Evolutionary conservation across 805 yeast genomes (phyloP), one percentile per base, ranked within the genome.

Genomic region (Sporopachydermia quercuum): DNA sequence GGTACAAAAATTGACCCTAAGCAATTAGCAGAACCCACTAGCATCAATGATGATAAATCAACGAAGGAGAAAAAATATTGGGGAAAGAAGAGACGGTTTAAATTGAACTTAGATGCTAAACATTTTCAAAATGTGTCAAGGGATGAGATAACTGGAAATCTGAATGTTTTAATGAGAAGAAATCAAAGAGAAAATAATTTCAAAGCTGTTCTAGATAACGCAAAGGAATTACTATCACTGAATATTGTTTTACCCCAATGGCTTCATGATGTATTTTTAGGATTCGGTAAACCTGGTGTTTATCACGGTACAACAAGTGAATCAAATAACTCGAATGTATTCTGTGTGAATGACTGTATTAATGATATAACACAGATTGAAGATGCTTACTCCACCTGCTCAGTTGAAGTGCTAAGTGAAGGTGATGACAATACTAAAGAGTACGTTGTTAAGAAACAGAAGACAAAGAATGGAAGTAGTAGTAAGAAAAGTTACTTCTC

Each of bases 261-360:
- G 69, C 38, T 64, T 0, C 33, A 43, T 5, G 59, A 58, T 18
- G 37, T 44, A 14, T 43, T 62, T 17, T 36, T 63, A 23, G 65
- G 62, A 2, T 56, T 49, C 46, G 63, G 63, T 2, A 47, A 45
- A 35, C 53, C 58, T 3, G 14, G 38, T 4, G 19, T 42, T 1
- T n/a, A n/a, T n/a, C n/a, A n/a, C n/a, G n/a, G n/a, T n/a, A n/a
- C n/a, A n/a, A n/a, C n/a, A n/a, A n/a, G n/a, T n/a, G n/a, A n/a
- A n/a, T n/a, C n/a, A n/a, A n/a, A n/a, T n/a, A n/a, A n/a, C n/a
- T n/a, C n/a, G n/a, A n/a, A n/a, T n/a, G n/a, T n/a, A n/a, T n/a
- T n/a, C n/a, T n/a, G n/a, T n/a, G n/a, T n/a, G n/a, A n/a, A n/a
- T n/a, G n/a, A n/a, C n/a, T n/a, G n/a, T n/a, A n/a, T n/a, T n/a